Evolutionary conservation across 2,329 filamentous ascomycete species (phyloP), one percentile per base, ranked within the genome.

Genomic region (Verticillium albo-atrum): DNA sequence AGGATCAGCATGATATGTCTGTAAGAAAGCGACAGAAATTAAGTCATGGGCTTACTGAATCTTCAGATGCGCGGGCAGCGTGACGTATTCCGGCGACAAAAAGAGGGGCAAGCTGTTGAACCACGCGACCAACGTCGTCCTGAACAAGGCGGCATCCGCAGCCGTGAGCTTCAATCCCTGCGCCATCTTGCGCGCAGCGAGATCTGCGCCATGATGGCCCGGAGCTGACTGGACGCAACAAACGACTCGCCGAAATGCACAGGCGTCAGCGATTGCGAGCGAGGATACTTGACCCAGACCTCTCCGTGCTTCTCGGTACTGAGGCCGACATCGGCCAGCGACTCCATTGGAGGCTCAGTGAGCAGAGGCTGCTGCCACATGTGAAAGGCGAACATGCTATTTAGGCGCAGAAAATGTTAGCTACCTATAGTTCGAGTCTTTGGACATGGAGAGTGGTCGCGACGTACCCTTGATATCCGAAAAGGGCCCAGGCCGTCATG

Each of bases 401-500:
- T 3, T 6, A 37, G 6, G 12, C 35, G 12, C 10, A 17, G 12
- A 37, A 17, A 17, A 37, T 15, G 35, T 37, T 3, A 37, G 35
- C 35, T 17, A 15, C 30, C 30, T n/a, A n/a, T 32, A 32, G n/a
- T n/a, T n/a, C n/a, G n/a, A n/a, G n/a, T n/a, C n/a, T n/a, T n/a
- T n/a, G n/a, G n/a, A n/a, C n/a, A n/a, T n/a, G n/a, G n/a, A n/a
- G n/a, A n/a, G n/a, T n/a, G n/a, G n/a, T 32, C 30, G 37, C 20
- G 15, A 51, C 47, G n/a, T 25, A 59, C 57, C 63, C 58, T 64
- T 75, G 68, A 69, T 68, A 75, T 15, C 72, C 26, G 69, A n/a
- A 77, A 25, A 75, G 37, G 15, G 68, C 63, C 75, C 75, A 77
- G 0, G 74, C 73, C 0, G 74, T 71, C 23, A 68, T 70, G 5